Evolutionary conservation across 2,329 filamentous ascomycete species (phyloP), one percentile per base, ranked within the genome.

Genomic region (Colletotrichum cuscutae): DNA sequence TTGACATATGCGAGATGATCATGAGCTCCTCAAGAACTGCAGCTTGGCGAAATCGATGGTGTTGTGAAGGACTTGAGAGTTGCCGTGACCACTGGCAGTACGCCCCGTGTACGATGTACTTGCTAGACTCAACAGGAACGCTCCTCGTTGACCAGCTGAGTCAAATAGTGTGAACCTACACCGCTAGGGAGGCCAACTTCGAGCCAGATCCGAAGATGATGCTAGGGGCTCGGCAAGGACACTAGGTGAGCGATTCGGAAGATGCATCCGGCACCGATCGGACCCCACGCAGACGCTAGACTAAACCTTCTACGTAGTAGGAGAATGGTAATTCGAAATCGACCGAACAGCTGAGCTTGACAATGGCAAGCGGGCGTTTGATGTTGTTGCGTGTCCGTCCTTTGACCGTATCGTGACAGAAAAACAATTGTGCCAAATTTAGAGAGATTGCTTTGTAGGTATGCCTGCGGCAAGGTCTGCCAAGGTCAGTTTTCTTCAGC

Each of bases 111-210:
- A 65, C 37, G 37, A 42, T 19, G 13, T 42, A 26, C n/a, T 46
- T 35, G 13, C 61, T 52, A 69, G 62, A 28, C 67, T 71, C 71
- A 61, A 73, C 71, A 71, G 71, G 71, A 65, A 73, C 70, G 66
- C 66, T 73, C 60, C 24, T 71, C 60, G 37, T 68, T 58, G 63
- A 61, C 32, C 46, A 65, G 60, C 71, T 71, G 66, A 73, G 49
- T 71, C 71, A 61, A 65, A 46, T 65, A 46, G 56, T 64, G 56
- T 24, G 26, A 61, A 58, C 35, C 66, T 70, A 65, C 71, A 73
- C 71, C 71, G 71, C 71, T 56, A 73, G 71, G 71, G 66, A 73
- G 60, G 52, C 49, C 46, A 61, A 57, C 28, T n/a, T 65, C 56
- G 56, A 73, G 66, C 60, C 66, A 65, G 56, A 65, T 49, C 56